phyloP scores from a whole-genome alignment of 495 filamentous ascomycete genomes.

The Hypoxylon fragiforme region DNA sequence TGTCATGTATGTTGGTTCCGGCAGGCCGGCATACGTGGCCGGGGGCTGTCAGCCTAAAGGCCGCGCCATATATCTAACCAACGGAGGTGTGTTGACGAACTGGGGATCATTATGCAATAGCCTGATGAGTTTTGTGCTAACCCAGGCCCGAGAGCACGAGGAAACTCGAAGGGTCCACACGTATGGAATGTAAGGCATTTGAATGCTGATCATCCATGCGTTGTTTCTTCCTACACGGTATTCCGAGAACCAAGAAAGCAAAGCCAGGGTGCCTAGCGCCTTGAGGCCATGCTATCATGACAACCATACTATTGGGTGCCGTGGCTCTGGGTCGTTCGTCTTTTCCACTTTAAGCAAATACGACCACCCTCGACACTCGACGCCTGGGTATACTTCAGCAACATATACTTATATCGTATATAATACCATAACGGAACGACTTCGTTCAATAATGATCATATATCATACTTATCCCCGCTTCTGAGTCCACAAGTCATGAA shows the following conservation, averaged over 20 bases:
- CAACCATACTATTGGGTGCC: constrained; percentile 18
- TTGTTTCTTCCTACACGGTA: constrained; percentile 3
- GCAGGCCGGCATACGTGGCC: constrained; percentile 5
- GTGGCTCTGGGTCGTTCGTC: constrained; percentile 16
- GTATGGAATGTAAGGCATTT: constrained; percentile 11
- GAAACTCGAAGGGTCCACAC: constrained; percentile 6
- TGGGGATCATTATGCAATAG: constrained; percentile 1
- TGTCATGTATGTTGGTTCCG: constrained; percentile 7
- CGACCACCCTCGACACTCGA: neutral
- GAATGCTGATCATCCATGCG: constrained; percentile 1
- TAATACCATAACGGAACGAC: too few species aligned
- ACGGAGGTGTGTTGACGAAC: neutral
- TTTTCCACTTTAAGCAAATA: constrained; percentile 8
- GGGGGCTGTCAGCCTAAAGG: constrained; percentile 2
- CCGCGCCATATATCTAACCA: constrained; percentile 14
- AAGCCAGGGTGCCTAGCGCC: neutral
- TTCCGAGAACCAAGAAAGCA: constrained; percentile 9
- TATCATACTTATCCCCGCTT: too few species aligned
- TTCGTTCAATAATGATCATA: too few species aligned
- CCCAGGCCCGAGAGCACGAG: neutral
- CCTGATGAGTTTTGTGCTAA: constrained; percentile 3
- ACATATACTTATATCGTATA: too few species aligned
- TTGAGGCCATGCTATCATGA: constrained; percentile 7
- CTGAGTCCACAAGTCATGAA: too few species aligned
- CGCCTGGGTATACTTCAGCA: neutral